These are phyloP conservation scores for Orychophragmus violaceus DNA, from an alignment of 345 rosid species.

Conservation along the genomic window DNA sequence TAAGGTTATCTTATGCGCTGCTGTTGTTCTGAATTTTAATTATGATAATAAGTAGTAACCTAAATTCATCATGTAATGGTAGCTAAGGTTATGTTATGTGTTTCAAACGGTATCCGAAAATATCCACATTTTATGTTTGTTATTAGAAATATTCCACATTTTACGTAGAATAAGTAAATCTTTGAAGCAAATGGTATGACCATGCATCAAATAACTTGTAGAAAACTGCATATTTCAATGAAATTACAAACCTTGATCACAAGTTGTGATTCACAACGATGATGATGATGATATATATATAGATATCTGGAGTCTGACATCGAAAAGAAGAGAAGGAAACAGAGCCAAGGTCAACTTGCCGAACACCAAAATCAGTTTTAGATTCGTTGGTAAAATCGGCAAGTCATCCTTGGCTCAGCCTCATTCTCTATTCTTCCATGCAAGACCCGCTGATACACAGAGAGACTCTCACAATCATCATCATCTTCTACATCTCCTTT, in stretches of 20 bases:
- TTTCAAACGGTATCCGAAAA: background rate
- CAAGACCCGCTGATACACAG: constrained; percentile 2
- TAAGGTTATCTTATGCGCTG: background rate
- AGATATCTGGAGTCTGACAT: constrained; percentile 18
- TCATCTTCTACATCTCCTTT: background rate
- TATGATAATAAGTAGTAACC: background rate
- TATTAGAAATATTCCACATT: background rate
- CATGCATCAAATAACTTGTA: background rate
- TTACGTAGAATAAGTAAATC: background rate
- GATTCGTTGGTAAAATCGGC: background rate
- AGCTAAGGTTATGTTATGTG: background rate
- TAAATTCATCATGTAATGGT: background rate
- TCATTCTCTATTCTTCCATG: constrained; percentile 26
- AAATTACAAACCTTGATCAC: background rate
- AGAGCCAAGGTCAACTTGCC: constrained; percentile 30
- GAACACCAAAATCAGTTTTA: constrained; percentile 4
- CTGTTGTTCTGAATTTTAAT: background rate
- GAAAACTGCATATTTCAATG: background rate
- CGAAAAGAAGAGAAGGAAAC: constrained; percentile 26
- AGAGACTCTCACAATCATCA: background rate
- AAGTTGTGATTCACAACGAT: background rate
- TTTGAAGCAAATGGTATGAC: background rate
- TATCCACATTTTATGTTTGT: background rate
- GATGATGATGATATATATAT: background rate
- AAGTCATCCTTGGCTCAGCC: constrained; percentile 33